Conservation (phyloP, 768 basidiomycete genomes). For the Russula abietina region DNA sequence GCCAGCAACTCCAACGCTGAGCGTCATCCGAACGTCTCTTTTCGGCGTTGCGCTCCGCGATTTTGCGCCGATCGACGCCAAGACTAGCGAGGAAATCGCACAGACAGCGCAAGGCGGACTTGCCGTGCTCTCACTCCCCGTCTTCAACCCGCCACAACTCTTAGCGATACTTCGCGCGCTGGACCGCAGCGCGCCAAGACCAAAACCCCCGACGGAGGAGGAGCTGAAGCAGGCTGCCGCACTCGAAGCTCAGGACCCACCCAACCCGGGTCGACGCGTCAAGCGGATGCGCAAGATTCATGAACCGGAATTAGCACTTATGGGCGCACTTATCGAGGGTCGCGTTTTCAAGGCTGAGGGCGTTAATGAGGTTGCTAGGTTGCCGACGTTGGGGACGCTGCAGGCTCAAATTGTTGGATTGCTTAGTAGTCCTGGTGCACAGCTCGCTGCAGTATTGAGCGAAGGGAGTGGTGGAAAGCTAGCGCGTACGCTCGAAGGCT, state of each 20-base stretch:
- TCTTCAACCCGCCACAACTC: slow-evolving; percentile 68
- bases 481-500: slow-evolving; percentile 67
- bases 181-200: slow-evolving; percentile 58
- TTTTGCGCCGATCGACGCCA: slow-evolving; percentile 44
- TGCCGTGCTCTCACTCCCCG: slow-evolving; percentile 58
- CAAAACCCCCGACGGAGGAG: slow-evolving; percentile 46
- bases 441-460: slow-evolving; percentile 64
- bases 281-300: slow-evolving; percentile 51
- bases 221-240: slow-evolving; percentile 45
- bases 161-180: slow-evolving; percentile 60
- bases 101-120: slow-evolving; percentile 53
- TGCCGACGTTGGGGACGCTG: slow-evolving; percentile 74
- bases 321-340: slow-evolving; percentile 78
- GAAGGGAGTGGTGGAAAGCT: slow-evolving; percentile 64
- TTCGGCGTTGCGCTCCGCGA: slow-evolving; percentile 74
- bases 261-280: slow-evolving; percentile 62
- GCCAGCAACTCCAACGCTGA: slow-evolving; percentile 45
- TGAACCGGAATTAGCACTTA: slow-evolving; percentile 61
- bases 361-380: slow-evolving; percentile 57
- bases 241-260: slow-evolving; percentile 52
- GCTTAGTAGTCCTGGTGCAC: slow-evolving; percentile 65
- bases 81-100: slow-evolving; percentile 47
- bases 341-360: slow-evolving; percentile 55
- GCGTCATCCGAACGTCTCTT: slow-evolving; percentile 68
- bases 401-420: slow-evolving; percentile 81